These are phyloP conservation scores for Teratosphaeria epicoccoides DNA, from an alignment of 2,329 filamentous ascomycete genomes.

Conservation along the genomic window DNA sequence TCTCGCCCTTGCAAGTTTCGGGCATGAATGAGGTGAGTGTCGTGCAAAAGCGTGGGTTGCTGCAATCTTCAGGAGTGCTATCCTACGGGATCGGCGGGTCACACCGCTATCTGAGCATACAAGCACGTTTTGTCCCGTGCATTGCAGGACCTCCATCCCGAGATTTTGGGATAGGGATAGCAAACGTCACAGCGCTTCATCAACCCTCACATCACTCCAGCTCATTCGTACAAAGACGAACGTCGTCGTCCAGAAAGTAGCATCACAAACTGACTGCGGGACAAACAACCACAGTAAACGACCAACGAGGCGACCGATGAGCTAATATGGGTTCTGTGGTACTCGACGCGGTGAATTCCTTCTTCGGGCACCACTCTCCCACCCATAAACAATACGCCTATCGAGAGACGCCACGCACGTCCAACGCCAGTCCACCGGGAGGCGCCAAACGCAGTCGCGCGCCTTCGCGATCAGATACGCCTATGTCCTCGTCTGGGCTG, in stretches of 20 bases:
- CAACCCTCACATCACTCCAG: neutral
- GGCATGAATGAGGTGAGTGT: constrained; percentile 8
- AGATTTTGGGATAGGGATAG: neutral
- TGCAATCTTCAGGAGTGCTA: neutral
- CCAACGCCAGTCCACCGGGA: constrained; percentile 11
- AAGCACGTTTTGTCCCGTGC: neutral
- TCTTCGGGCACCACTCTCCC: constrained; percentile 27
- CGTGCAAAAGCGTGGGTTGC: neutral
- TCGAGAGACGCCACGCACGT: constrained; percentile 17
- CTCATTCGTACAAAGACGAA: neutral
- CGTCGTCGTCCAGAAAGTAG: neutral
- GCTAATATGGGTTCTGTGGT: constrained; percentile 52
- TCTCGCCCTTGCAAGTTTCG: neutral
- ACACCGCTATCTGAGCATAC: neutral
- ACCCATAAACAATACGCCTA: constrained; percentile 17
- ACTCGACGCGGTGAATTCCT: constrained; percentile 63
- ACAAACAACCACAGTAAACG: constrained; percentile 5
- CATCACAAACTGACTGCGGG: constrained; percentile 7
- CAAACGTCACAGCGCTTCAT: neutral
- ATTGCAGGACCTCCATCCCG: neutral
- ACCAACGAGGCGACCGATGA: constrained; percentile 12
- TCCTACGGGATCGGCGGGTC: neutral
- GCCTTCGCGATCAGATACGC: constrained; percentile 15
- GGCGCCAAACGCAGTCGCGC: constrained; percentile 16
- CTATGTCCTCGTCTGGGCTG: constrained; percentile 22